Conservation (phyloP, 208 protist species). For the Leishmania braziliensis region DNA sequence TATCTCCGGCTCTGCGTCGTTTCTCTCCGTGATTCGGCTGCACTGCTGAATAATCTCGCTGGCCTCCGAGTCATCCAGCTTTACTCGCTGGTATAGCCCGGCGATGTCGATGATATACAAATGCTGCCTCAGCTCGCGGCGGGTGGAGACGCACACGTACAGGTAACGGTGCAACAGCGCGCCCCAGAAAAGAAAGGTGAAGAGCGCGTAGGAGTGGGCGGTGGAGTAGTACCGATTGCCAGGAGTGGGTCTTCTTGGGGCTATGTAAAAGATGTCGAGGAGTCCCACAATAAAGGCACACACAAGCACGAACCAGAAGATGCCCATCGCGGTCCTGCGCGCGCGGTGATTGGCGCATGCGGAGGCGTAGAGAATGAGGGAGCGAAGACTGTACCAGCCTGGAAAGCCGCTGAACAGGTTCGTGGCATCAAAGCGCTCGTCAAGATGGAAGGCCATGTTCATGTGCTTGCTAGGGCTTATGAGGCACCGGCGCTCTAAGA, state of each 20-base stretch:
- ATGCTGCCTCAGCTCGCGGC: constrained; percentile 46
- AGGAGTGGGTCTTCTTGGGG: constrained; percentile 25
- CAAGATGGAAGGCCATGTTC: constrained; percentile 55
- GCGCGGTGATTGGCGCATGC: constrained; percentile 73
- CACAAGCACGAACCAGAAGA: constrained; percentile 58
- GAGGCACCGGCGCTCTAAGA: constrained; percentile 65
- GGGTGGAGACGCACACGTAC: constrained; percentile 43
- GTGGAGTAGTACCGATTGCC: constrained; percentile 45
- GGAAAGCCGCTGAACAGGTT: constrained; percentile 71
- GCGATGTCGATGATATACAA: constrained; percentile 76
- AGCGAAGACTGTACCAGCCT: constrained; percentile 80
- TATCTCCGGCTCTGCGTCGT: constrained; percentile 57
- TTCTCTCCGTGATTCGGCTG: constrained; percentile 32
- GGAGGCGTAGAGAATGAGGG: constrained; percentile 70
- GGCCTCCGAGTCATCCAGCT: constrained; percentile 33
- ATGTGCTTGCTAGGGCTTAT: constrained; percentile 58
- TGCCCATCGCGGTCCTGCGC: constrained; percentile 50
- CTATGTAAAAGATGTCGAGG: constrained; percentile 45
- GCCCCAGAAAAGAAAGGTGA: constrained; percentile 57
- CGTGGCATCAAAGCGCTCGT: constrained; percentile 45
- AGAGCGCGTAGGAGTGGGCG: constrained; percentile 63
- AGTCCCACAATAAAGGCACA: constrained; percentile 44
- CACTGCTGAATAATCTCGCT: constrained; percentile 55
- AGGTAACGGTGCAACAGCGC: constrained; percentile 62
- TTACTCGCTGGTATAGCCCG: constrained; percentile 60